Conservation (phyloP, 305 asterid species). For the Rubia tinctorum region DNA sequence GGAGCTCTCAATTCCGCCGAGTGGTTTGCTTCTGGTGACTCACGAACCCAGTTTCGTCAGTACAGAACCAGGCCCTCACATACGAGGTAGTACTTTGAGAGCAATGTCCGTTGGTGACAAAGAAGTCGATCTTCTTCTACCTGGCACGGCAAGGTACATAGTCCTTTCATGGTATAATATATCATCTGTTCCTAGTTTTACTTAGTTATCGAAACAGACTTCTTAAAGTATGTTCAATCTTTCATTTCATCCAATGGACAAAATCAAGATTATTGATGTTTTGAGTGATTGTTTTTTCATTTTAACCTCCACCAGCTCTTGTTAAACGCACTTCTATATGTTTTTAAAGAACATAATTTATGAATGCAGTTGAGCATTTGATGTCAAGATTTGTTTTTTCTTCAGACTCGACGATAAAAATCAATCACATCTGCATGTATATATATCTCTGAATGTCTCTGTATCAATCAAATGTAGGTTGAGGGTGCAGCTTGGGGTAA, state of each 20-base stretch:
- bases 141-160: constrained; percentile 82
- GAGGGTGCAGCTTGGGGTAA: constrained; percentile 92
- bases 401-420: background rate
- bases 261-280: background rate
- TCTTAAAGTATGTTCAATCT: background rate
- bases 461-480: constrained; percentile 44
- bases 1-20: constrained; percentile 77
- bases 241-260: background rate
- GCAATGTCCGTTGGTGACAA: constrained; percentile 80
- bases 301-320: background rate
- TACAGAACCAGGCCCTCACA: constrained; percentile 78
- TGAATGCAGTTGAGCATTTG: background rate
- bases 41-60: constrained; percentile 82
- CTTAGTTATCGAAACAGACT: background rate
- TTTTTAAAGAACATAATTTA: background rate
- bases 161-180: background rate
- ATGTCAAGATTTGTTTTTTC: background rate
- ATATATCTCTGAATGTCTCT: background rate
- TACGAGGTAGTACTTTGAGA: constrained; percentile 74
- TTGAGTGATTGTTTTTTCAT: background rate
- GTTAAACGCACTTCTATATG: no score
- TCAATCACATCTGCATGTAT: background rate
- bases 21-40: constrained; percentile 84
- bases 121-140: constrained; percentile 88
- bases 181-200: background rate